Conservation (phyloP, 371 early-diverging fungal species). For the Enterospora canceri region DNA sequence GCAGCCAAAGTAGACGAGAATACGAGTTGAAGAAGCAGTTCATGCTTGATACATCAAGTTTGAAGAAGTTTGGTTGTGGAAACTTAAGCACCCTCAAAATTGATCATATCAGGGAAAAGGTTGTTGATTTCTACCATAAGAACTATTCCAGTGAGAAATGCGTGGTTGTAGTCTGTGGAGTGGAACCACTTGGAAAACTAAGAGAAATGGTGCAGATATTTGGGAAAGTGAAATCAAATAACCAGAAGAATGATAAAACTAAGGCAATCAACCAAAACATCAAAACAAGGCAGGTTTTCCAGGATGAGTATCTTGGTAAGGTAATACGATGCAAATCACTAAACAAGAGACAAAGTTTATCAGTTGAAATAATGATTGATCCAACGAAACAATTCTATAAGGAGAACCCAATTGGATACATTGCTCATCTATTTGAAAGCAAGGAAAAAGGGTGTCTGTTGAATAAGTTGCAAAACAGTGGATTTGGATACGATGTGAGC, state of each 20-base stretch:
- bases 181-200: slow-evolving; percentile 29
- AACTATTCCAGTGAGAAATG: slow-evolving; percentile 42
- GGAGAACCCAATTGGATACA: slow-evolving; percentile 35
- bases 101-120: slow-evolving; percentile 32
- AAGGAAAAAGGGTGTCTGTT: slow-evolving; percentile 30
- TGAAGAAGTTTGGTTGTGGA: slow-evolving; percentile 42
- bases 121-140: slow-evolving; percentile 37
- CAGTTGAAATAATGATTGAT: slow-evolving; percentile 29
- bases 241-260: neutral
- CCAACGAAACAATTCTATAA: slow-evolving; percentile 11
- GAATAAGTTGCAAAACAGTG: slow-evolving; percentile 28
- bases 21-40: slow-evolving; percentile 21
- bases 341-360: slow-evolving; percentile 25
- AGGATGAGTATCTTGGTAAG: slow-evolving; percentile 17
- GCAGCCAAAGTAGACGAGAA: slow-evolving; percentile 27
- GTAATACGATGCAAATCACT: slow-evolving; percentile 36
- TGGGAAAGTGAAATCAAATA: slow-evolving; percentile 17
- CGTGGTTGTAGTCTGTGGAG: slow-evolving; percentile 44
- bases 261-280: neutral
- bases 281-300: slow-evolving; percentile 5
- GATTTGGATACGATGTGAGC: slow-evolving; percentile 19
- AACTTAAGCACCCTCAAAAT: slow-evolving; percentile 33
- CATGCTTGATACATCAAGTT: slow-evolving; percentile 7
- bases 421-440: slow-evolving; percentile 21
- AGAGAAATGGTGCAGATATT: slow-evolving; percentile 18